Conservation (phyloP, 192 early-diverging fungal species). For the Backusella sp. region DNA sequence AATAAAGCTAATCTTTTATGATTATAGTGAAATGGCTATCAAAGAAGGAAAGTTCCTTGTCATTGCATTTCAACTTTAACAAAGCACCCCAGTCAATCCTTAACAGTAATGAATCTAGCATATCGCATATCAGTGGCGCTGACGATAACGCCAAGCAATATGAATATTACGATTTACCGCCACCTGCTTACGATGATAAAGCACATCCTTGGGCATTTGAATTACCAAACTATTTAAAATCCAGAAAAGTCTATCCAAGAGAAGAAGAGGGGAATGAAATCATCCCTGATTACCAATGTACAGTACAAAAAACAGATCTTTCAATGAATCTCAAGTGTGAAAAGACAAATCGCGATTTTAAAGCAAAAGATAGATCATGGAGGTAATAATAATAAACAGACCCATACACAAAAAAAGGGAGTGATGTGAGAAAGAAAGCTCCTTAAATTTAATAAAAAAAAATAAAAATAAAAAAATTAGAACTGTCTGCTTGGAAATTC, state of each 20-base stretch:
- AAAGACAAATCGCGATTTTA: conserved; percentile 25
- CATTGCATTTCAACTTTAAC: not conserved
- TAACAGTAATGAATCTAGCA: not conserved
- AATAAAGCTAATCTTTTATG: not conserved
- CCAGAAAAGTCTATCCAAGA: conserved; percentile 15
- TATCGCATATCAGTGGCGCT: not conserved
- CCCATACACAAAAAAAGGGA: not conserved
- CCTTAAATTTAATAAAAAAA: conserved; percentile 3
- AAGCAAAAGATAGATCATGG: conserved; percentile 47
- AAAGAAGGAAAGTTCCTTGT: conserved; percentile 1
- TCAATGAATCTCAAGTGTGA: conserved; percentile 48
- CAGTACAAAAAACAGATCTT: conserved; percentile 39
- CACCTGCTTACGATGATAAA: conserved; percentile 21
- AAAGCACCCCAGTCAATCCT: not conserved
- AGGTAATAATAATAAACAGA: conserved; percentile 23
- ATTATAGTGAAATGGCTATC: not conserved
- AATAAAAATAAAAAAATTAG: not conserved
- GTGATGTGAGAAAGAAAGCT: not conserved
- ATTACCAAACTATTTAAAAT: conserved; percentile 8
- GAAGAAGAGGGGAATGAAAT: conserved; percentile 48
- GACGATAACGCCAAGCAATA: not conserved
- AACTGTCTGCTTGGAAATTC: not conserved
- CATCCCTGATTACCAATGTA: conserved; percentile 45
- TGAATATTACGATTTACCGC: not conserved
- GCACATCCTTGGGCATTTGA: conserved; percentile 18